Conservation (phyloP, 805 yeast genomes). For the Wickerhamiella qilinensis region DNA sequence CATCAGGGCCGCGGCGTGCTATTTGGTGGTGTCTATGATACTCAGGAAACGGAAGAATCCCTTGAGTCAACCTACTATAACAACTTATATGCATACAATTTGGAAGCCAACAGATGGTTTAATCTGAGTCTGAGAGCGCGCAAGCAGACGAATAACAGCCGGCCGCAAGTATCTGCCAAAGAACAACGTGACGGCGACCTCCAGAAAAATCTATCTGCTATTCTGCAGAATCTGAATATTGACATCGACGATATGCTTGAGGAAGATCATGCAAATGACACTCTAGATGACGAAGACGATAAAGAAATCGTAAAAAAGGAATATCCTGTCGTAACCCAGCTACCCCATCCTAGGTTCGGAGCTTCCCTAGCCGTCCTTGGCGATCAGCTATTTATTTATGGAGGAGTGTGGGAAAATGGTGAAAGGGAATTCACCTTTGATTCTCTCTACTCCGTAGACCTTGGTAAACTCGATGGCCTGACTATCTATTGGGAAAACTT, state of each 20-base stretch:
- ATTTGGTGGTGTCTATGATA: conserved; percentile 93
- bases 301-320: conserved; percentile 26
- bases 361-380: conserved; percentile 72
- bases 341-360: conserved; percentile 85
- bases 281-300: conserved; percentile 19
- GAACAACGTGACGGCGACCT: conserved; percentile 43
- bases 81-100: conserved; percentile 62
- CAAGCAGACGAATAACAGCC: conserved; percentile 16
- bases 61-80: conserved; percentile 74
- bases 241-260: conserved; percentile 14
- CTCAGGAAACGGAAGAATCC: conserved; percentile 87
- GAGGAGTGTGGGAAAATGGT: conserved; percentile 81
- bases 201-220: conserved; percentile 54
- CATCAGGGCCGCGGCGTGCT: conserved; percentile 86
- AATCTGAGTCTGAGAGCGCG: conserved; percentile 43
- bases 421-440: conserved; percentile 76
- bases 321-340: conserved; percentile 38
- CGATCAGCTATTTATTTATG: conserved; percentile 68
- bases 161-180: conserved; percentile 23
- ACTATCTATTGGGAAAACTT: conserved; percentile 83
- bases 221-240: conserved; percentile 21
- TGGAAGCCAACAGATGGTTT: conserved; percentile 82
- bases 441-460: conserved; percentile 70
- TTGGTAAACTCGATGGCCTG: conserved; percentile 76
- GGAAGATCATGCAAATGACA: conserved; percentile 29